Evolutionary conservation across 371 early-diverging fungal genomes (phyloP).

Genomic region (Coemansia sp.): DNA sequence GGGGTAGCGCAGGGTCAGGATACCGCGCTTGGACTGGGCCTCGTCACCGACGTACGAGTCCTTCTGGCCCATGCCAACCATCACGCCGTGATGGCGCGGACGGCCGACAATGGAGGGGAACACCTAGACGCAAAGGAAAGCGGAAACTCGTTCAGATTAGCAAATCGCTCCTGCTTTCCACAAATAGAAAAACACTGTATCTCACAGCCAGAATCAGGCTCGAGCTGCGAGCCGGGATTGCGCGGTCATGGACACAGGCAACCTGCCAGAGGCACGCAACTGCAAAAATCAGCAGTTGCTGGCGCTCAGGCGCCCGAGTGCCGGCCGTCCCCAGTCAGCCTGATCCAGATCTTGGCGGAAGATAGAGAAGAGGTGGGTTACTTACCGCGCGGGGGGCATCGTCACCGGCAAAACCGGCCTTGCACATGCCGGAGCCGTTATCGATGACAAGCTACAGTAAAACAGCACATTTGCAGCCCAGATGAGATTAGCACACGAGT

Average conservation of each 20-base stretch:
- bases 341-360: neutral
- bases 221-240: no score
- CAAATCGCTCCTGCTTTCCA: neutral
- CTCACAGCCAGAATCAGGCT: no score
- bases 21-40: conserved; percentile 99
- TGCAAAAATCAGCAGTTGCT: no score
- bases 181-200: no score
- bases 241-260: no score
- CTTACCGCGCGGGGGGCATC: conserved; percentile 99
- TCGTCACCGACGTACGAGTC: conserved; percentile 99
- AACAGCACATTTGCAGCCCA: conserved; percentile 1
- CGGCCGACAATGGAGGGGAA: conserved; percentile 99
- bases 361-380: conserved; percentile 24
- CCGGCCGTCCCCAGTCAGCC: no score
- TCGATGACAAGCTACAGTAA: conserved; percentile 74
- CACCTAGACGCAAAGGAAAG: conserved; percentile 58
- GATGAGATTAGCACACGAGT: conserved; percentile 23
- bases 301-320: no score
- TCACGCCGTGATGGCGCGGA: conserved; percentile 99
- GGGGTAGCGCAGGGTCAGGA: conserved; percentile 98
- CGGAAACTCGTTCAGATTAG: conserved; percentile 4
- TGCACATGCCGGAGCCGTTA: conserved; percentile 99
- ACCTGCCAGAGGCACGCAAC: no score
- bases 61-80: conserved; percentile 99
- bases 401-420: conserved; percentile 99